Base-by-base conservation (phyloP, 2,329 filamentous ascomycete genomes). In the Ciborinia camelliae region DNA sequence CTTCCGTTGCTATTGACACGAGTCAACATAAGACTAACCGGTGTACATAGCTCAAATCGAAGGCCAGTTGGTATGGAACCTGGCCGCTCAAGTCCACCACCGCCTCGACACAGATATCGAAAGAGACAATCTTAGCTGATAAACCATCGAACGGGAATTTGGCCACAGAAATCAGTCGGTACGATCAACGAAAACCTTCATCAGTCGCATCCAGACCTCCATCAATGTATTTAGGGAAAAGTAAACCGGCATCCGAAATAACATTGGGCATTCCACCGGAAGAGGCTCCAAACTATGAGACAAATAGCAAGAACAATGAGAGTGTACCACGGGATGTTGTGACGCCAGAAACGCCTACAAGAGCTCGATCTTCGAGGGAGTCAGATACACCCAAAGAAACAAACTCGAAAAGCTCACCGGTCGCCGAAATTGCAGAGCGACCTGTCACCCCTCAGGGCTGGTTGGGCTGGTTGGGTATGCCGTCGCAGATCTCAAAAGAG, bases 31-130 rank as follows among this genome's bases (percentile, higher is more conserved):
- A 39, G 14, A n/a, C 62, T 63, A 66, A 67, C 63, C 23, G 15
- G n/a, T 8, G 28, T 20, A 30, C 60, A n/a, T 41, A 73, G 71
- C 45, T 72, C n/a, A 69, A 70, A 47, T 59, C 68, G 10, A 73
- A 70, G 26, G 66, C 67, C 28, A 87, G 84, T 73, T 88, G 85
- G 86, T 88, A 88, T 73, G 84, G 84, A 30, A 74, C 85, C 23
- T 87, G 84, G 84, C 82, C 84, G 23, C 79, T 82, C 32, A 65
- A 62, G 71, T 83, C 85, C 8, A 76, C 79, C 8, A 76, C 79
- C 20, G 80, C 86, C 35, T 88, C 85, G 10, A 87, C 82, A 7
- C 83, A 85, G 60, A 77, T 89, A 52, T 84, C 84, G 4, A 81
- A 80, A 68, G 86, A 89, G 73, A 85, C 82, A 15, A 87, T 88